Percentiles rank a stretch among this genome's conserved stretches.
Evolutionary conservation across 768 basidiomycete species (phyloP).

Genomic region (Glaciozyma antarctica): DNA sequence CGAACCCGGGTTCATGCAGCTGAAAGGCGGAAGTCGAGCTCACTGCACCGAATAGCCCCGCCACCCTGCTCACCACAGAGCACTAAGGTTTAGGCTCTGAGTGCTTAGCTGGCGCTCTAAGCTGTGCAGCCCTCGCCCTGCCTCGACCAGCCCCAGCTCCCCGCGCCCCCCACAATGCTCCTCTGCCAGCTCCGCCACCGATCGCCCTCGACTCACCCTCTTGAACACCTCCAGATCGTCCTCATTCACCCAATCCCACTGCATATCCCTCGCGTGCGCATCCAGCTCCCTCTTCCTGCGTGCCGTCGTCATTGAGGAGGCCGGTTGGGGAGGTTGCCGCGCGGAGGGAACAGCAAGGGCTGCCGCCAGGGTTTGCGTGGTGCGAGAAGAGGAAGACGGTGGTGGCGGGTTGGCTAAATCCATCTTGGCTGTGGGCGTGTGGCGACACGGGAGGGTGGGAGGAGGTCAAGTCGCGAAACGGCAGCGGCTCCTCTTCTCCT

Average conservation of each 20-base stretch:
- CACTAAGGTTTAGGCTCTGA: neutral
- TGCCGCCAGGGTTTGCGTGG: neutral
- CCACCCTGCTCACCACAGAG: neutral
- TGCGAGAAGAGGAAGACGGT: neutral
- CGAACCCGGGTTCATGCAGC: neutral
- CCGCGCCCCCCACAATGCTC: neutral
- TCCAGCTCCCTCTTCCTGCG: neutral
- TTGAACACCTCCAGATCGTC: neutral
- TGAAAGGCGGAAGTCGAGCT: neutral
- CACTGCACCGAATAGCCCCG: no score
- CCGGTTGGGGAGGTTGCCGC: neutral
- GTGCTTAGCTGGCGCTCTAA: no score
- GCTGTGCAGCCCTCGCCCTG: neutral
- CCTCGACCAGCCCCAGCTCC: neutral
- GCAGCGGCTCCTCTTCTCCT: no score
- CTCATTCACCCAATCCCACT: neutral
- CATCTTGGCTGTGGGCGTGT: no score
- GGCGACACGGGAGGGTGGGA: no score
- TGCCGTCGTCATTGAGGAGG: neutral
- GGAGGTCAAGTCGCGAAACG: no score
- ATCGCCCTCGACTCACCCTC: neutral
- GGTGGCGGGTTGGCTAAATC: neutral
- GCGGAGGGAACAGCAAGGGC: neutral
- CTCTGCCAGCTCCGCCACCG: neutral
- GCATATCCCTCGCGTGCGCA: neutral